These are phyloP conservation scores for Lizonia empirigonia DNA, from an alignment of 2,329 filamentous ascomycete species.

Conservation along the genomic window DNA sequence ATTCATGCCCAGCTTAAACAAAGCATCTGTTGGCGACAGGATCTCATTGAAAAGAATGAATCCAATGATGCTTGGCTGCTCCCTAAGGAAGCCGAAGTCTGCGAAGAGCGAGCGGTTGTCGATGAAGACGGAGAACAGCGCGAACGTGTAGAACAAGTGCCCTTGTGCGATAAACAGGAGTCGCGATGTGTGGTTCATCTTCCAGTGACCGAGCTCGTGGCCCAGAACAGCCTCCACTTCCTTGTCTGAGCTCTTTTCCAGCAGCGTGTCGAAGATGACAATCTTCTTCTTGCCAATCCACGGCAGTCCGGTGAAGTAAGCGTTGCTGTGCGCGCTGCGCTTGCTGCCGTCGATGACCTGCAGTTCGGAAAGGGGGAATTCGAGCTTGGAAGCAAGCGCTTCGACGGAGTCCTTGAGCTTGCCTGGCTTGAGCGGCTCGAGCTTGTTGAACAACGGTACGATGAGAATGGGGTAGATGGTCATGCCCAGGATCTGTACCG, in stretches of 20 bases:
- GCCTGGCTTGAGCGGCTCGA: slow-evolving; percentile 87
- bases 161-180: slow-evolving; percentile 80
- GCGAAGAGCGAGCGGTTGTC: slow-evolving; percentile 91
- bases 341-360: slow-evolving; percentile 95
- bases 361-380: slow-evolving; percentile 90
- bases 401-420: slow-evolving; percentile 88
- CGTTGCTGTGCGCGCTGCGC: slow-evolving; percentile 85
- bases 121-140: slow-evolving; percentile 95
- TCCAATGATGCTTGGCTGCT: slow-evolving; percentile 92
- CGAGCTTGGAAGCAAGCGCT: slow-evolving; percentile 76
- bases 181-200: slow-evolving; percentile 89
- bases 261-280: slow-evolving; percentile 96
- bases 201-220: slow-evolving; percentile 98
- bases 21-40: slow-evolving; percentile 90
- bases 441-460: slow-evolving; percentile 95
- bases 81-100: slow-evolving; percentile 83
- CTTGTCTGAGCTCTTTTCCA: slow-evolving; percentile 89
- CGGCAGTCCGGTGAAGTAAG: slow-evolving; percentile 94
- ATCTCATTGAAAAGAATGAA: slow-evolving; percentile 98
- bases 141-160: slow-evolving; percentile 96
- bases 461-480: slow-evolving; percentile 96
- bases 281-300: slow-evolving; percentile 95
- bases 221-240: slow-evolving; percentile 95
- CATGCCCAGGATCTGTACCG: slow-evolving; percentile 90
- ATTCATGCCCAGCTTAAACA: slow-evolving; percentile 96